These are phyloP conservation scores for Bryoglossum gracile DNA, from an alignment of 495 filamentous ascomycete species.

Conservation along the genomic window DNA sequence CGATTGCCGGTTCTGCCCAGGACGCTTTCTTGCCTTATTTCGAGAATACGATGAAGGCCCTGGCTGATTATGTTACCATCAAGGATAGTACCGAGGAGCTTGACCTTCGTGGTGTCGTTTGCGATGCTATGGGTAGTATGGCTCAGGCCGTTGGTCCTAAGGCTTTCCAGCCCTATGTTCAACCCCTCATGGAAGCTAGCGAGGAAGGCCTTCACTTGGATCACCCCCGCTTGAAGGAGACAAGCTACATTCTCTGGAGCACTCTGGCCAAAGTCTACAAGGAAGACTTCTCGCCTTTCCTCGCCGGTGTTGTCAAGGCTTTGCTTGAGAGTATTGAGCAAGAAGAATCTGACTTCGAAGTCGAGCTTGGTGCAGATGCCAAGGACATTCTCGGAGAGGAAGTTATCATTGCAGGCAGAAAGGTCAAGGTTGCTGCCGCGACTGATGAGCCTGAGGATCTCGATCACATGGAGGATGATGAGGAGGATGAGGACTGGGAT, in stretches of 20 bases:
- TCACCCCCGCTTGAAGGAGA: slow-evolving; percentile 85
- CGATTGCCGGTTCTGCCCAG: slow-evolving; percentile 76
- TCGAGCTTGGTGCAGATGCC: slow-evolving; percentile 69
- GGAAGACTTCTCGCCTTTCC: slow-evolving; percentile 81
- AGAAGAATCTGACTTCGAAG: slow-evolving; percentile 79
- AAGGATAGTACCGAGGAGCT: slow-evolving; percentile 89
- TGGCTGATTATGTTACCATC: slow-evolving; percentile 73
- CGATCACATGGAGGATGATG: slow-evolving; percentile 49
- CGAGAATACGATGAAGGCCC: slow-evolving; percentile 73
- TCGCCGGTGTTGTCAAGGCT: slow-evolving; percentile 76
- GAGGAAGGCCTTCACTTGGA: slow-evolving; percentile 88
- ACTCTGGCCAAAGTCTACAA: slow-evolving; percentile 90
- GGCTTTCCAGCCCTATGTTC: slow-evolving; percentile 83
- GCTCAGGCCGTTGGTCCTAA: slow-evolving; percentile 79
- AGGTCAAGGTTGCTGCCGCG: slow-evolving; percentile 65
- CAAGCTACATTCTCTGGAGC: slow-evolving; percentile 94
- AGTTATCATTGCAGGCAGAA: slow-evolving; percentile 70
- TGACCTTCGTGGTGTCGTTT: slow-evolving; percentile 78
- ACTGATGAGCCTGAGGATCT: slow-evolving; percentile 54
- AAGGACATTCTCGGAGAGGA: slow-evolving; percentile 62
- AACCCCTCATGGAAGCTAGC: slow-evolving; percentile 79
- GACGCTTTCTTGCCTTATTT: slow-evolving; percentile 86
- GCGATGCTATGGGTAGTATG: slow-evolving; percentile 88
- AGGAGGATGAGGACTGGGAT: slow-evolving; percentile 77
- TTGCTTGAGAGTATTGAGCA: slow-evolving; percentile 81